Evolutionary conservation across 805 yeast species (phyloP).

Genomic region (Metschnikowia reukaufii): DNA sequence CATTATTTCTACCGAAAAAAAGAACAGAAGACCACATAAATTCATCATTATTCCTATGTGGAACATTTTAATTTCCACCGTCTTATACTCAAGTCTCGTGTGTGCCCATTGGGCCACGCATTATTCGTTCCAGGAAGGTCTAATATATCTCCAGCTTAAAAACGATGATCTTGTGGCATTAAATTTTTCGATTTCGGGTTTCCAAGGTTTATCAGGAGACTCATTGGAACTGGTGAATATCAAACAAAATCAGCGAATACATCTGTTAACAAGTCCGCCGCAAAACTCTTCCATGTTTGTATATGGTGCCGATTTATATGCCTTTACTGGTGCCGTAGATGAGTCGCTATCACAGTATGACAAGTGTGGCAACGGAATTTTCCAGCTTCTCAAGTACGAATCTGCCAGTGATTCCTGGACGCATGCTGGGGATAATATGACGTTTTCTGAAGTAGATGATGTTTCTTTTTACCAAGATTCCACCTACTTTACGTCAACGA

Average conservation of each 20-base stretch:
- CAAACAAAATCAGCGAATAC: slow-evolving; percentile 24
- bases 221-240: slow-evolving; percentile 18
- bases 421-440: slow-evolving; percentile 16
- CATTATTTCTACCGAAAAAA: background rate
- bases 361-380: slow-evolving; percentile 29
- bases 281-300: slow-evolving; percentile 32
- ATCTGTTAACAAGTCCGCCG: slow-evolving; percentile 32
- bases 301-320: slow-evolving; percentile 30
- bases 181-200: slow-evolving; percentile 37
- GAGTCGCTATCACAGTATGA: slow-evolving; percentile 9
- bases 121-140: slow-evolving; percentile 35
- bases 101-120: slow-evolving; percentile 33
- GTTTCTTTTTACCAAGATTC: slow-evolving; percentile 35
- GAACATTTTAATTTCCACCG: background rate
- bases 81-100: slow-evolving; percentile 2
- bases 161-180: slow-evolving; percentile 38
- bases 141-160: slow-evolving; percentile 34
- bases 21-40: background rate
- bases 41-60: background rate
- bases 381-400: slow-evolving; percentile 26
- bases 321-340: slow-evolving; percentile 20
- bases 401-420: slow-evolving; percentile 23
- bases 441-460: slow-evolving; percentile 27
- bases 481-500: slow-evolving; percentile 42
- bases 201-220: slow-evolving; percentile 15